phyloP scores from a whole-genome alignment of 345 rosid species.

The Physaria fendleri region DNA sequence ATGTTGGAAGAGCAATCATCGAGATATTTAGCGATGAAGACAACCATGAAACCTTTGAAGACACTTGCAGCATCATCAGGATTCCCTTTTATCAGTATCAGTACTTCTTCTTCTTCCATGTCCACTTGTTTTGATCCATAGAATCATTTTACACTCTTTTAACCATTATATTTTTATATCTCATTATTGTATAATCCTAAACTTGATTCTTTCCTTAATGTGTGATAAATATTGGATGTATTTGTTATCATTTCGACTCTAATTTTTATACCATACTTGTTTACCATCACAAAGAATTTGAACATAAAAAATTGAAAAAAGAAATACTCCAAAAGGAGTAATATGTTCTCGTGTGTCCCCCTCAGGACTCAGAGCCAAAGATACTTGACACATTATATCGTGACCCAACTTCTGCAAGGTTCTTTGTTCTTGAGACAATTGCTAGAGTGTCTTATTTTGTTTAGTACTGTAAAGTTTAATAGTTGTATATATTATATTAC shows the following conservation, averaged over 20 bases:
- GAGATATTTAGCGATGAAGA: constrained; percentile 14
- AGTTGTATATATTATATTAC: no score
- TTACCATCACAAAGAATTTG: neutral
- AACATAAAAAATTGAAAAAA: neutral
- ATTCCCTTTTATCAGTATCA: constrained; percentile 53
- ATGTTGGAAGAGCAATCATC: constrained; percentile 21
- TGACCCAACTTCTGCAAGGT: constrained; percentile 80
- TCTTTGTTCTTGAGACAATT: constrained; percentile 90
- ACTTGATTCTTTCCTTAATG: constrained; percentile 21
- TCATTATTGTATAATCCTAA: constrained; percentile 20
- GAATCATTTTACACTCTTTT: constrained; percentile 5
- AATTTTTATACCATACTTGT: constrained; percentile 7
- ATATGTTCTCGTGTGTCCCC: neutral
- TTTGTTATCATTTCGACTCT: constrained; percentile 3
- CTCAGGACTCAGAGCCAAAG: constrained; percentile 84
- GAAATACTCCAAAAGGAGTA: no score
- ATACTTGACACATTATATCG: constrained; percentile 75
- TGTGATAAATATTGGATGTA: constrained; percentile 19
- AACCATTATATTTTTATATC: neutral
- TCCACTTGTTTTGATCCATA: constrained; percentile 17
- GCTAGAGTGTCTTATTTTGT: constrained; percentile 98
- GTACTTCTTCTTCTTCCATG: constrained; percentile 41
- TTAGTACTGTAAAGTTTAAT: no score
- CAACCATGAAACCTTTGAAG: constrained; percentile 34
- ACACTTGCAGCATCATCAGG: constrained; percentile 99